phyloP scores from a whole-genome alignment of 75 land plant species.

The Isoetes taiwanensis region DNA sequence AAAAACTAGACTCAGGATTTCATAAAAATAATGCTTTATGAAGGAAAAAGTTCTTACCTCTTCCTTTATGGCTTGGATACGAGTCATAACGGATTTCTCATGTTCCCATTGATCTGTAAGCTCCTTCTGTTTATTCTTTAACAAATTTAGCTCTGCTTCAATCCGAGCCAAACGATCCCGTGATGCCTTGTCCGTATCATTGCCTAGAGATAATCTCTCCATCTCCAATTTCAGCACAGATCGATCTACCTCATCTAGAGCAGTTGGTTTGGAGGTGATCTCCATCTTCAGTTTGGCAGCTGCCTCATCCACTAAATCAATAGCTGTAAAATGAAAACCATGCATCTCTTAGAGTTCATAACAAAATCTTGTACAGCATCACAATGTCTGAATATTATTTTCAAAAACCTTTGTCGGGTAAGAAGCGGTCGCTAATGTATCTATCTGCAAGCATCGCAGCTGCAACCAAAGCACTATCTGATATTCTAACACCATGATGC shows the following conservation, averaged over 20 bases:
- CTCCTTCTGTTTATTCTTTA: constrained; percentile 42
- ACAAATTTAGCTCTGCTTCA: constrained; percentile 29
- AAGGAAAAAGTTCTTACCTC: constrained; percentile 27
- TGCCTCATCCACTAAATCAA: constrained; percentile 64
- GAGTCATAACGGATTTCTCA: constrained; percentile 53
- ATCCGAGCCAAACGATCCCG: constrained; percentile 42
- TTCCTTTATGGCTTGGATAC: constrained; percentile 55
- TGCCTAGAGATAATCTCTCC: constrained; percentile 52
- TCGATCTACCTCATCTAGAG: constrained; percentile 53
- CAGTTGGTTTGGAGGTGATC: constrained; percentile 65
- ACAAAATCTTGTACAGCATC: background rate
- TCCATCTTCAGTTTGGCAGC: constrained; percentile 74
- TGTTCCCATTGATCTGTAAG: constrained; percentile 60
- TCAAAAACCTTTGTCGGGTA: constrained; percentile 83
- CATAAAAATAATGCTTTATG: background rate
- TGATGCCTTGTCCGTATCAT: constrained; percentile 60
- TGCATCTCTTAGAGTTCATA: background rate
- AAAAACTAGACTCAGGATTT: too few species aligned
- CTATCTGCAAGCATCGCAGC: constrained; percentile 87
- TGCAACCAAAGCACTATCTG: constrained; percentile 87
- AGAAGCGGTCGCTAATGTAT: constrained; percentile 79
- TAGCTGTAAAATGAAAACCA: constrained; percentile 27
- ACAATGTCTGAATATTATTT: background rate
- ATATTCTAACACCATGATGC: constrained; percentile 90
- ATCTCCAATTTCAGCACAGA: constrained; percentile 53